Base-by-base conservation (phyloP, 1,139 yeast genomes). In the Yamadazyma dendronema region DNA sequence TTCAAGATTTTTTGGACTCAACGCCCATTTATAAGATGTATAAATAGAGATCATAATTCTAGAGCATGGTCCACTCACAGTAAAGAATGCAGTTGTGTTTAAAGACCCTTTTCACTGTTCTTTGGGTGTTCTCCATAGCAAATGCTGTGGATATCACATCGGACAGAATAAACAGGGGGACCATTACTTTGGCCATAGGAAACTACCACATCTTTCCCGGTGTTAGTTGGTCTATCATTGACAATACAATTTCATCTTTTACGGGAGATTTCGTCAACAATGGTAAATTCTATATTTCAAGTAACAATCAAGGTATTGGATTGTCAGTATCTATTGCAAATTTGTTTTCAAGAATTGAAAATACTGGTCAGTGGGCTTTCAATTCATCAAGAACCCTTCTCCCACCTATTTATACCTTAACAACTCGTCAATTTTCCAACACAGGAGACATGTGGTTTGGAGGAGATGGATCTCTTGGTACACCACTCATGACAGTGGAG, bases 151-250 rank as follows among this genome's bases (percentile, higher is more conserved):
- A 39, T 28, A 36, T 39, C 13, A 35, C 39, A 6, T 17, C 34
- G 7, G 31, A 39, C 28, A 30, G 26, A 6, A 33, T 35, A 11
- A 34, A 35, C 7, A 39, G 42, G 33, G 57, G 53, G 12, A 40
- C 57, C 16, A 34, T 57, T 16, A 34, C 40, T 25, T 34, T 52
- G 24, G 17, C 29, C n/a, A 36, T 30, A 3, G 35, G 36, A 4
- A 15, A 29, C 17, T 29, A 30, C 14, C 34, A 36, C 17, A 36
- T 38, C 14, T 14, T 15, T n/a, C 46, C 53, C 1, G 59, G 55
- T 29, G 62, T 51, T 10, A 57, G 53, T 38, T 62, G 59, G 57
- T 59, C 67, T 13, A 57, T 62, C 22, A 43, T 61, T 30, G 45
- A 61, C 40, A 59, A 59, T 40, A 53, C 56, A 21, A 24, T 51